Base-by-base conservation (phyloP, 1,284 basidiomycete genomes). In the Austropuccinia psidii region DNA sequence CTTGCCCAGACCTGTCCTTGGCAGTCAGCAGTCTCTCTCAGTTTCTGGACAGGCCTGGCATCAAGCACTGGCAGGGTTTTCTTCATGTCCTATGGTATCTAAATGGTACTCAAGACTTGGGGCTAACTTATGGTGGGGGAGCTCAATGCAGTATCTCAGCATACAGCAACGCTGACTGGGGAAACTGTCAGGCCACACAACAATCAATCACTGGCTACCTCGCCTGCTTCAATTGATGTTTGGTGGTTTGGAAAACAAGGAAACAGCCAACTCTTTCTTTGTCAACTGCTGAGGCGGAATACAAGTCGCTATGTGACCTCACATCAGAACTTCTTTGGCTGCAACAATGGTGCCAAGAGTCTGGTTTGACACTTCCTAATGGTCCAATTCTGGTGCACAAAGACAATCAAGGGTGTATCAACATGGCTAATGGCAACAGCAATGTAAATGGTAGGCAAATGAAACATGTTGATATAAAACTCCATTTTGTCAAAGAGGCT, bases 101-200 rank as follows among this genome's bases (percentile, higher is more conserved):
- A 13, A 24, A 7, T 13, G 31, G 55, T 21, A 8, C 13, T 8
- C 31, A 15, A 3, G 27, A 15, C 39, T n/a, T 45, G 31, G 31
- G 3, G 8, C 9, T 64, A 7, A 11, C n/a, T 6, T 45, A 64
- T 4, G 13, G 24, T 11, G 11, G 50, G 27, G 41, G 9, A 13
- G 24, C 31, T 8, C 6, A 5, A 5, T 7, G n/a, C 7, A 8
- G n/a, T 5, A 9, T 58, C 19, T 4, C 6, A 4, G 61, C 35
- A 4, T 49, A 45, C 31, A 27, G 33, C 9, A 27, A 66, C 35
- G 43, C 64, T 6, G 64, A 66, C 64, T 66, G 64, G 64, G 64
- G 37, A 8, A 45, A 45, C 24, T 49, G 19, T 37, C 27, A 7
- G 31, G 35, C 9, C 11, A 52, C 45, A 19, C 4, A 29, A n/a